Evolutionary conservation across 2,329 filamentous ascomycete genomes (phyloP), one percentile per base, ranked within the genome.

Genomic region (Westerdykella sp.): DNA sequence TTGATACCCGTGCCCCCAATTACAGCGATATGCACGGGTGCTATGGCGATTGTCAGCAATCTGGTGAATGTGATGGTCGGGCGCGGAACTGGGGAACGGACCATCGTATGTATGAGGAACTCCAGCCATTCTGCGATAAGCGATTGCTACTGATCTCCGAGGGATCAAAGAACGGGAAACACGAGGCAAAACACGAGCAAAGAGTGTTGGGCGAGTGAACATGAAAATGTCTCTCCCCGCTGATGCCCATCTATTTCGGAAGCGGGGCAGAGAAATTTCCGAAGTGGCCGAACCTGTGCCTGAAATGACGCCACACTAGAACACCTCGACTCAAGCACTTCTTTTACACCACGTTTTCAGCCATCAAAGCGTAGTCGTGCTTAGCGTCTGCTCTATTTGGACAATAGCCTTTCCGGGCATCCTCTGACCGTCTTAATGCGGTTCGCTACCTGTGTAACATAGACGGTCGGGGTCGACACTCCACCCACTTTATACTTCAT

Each of bases 1-100:
- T 85, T 82, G 50, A 98, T 84, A 42, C 93, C 93, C 32, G 93
- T 98, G 58, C 93, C 93, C 60, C 73, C 73, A 44, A 76, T 75
- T 36, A 76, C 72, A 50, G 72, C 73, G 43, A 76, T 75, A 44
- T 65, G 66, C 49, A 76, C 69, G 34, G 73, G 70, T 44, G 67
- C 73, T 75, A 57, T 21, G 28, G 39, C 18, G 1, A 21, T 41
- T 34, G 41, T 47, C 41, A 59, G 39, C 25, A 28, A 54, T 51
- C 36, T 36, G 16, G 21, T 34, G 2, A 25, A 12, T 18, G 25
- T 6, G 30, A 14, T 31, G 11, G 9, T 28, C 4, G 9, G 9
- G 25, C 25, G 9, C 25, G 25, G 25, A 28, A 28, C 25, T 28
- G 31, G 38, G 14, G 14, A 34, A 49, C 54, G 40, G 36, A 61